Base-by-base conservation (phyloP, 805 yeast genomes). In the Naumovozyma castellii region DNA sequence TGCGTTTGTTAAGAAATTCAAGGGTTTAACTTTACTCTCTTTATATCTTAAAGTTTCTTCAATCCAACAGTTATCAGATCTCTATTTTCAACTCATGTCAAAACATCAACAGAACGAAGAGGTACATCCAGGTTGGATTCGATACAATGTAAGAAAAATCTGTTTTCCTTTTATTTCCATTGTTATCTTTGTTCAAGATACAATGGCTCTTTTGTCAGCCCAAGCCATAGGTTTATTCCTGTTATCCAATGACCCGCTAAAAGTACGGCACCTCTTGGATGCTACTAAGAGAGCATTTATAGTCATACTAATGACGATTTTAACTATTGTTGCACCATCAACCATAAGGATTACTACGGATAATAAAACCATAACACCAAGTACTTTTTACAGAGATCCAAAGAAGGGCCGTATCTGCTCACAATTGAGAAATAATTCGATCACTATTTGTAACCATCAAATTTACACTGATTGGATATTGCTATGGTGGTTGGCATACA, bases 381-480 rank as follows among this genome's bases (percentile, higher is more conserved):
- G 60, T 9, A 51, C 65, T 5, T 61, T 67, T 46, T 43, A 43
- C 40, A 50, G 39, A 41, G 43, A 51, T 40, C n/a, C 40, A 51
- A 39, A 43, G n/a, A 47, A 43, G 9, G 49, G 54, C 2, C 44
- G 51, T 36, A 43, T 59, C 12, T 14, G 42, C 5, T 57, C 64
- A 3, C 40, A 39, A n/a, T 51, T 80, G 34, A 58, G 67, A 5
- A 73, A 73, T 16, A 71, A 77, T 31, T 70, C 84, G 0, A 71
- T 90, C 2, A 57, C 81, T 35, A 79, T 88, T 28, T 76, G 92
- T n/a, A 90, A 90, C 56, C 97, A 90, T 61, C 97, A 88, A 63
- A 80, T 90, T 18, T 90, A 90, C 58, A 78, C 90, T 3, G 98
- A 90, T 58, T 90, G 98, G 98, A 69, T 83, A 9, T 87, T 75